Evolutionary conservation across 179 eudicot genomes (phyloP), one percentile per base, ranked within the genome.

Genomic region (Sideroxylon spinosum): DNA sequence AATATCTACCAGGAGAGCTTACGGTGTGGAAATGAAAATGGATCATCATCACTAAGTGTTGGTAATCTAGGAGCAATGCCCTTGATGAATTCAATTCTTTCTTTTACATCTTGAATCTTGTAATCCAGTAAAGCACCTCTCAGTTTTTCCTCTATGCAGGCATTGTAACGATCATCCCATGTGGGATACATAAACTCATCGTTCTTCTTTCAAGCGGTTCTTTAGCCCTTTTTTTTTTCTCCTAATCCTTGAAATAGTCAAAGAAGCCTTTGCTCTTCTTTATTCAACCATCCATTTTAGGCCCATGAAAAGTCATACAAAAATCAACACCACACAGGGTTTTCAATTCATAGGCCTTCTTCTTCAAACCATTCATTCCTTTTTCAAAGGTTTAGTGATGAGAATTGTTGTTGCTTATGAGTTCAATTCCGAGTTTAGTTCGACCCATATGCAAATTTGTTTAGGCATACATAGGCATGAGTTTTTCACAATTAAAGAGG

Each of bases 81-180:
- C 26, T 68, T 78, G 46, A 67, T 73, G 7, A 46, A 25, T 12
- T 78, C 71, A 52, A 74, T 6, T 25, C 68, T 60, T 20, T 29
- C 17, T 11, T 46, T 78, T 37, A 20, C 56, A 7, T 20, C 67
- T 19, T 48, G 48, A 57, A 74, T 14, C 50, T 79, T 82, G 0
- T 11, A 14, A 62, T 79, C 74, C 80, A 82, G 32, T 0, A 26
- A 14, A 46, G 9, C 23, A 1, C 64, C n/a, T 57, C 61, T 55
- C 17, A 82, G 12, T 20, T 57, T 37, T 0, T 22, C 70, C 50
- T 44, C 28, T 0, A 78, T 7, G 0, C 61, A 49, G 11, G 12
- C 23, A 3, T 82, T 75, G 59, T 69, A 79, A 10, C 44, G 19
- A 8, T 53, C 70, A 28, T 82, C 77, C 82, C 82, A 82, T 0